A percentile compares a stretch with the other conserved stretches of the same genome.
phyloP scores from a whole-genome alignment of 495 filamentous ascomycete species.

The Aspergillus ostianus region DNA sequence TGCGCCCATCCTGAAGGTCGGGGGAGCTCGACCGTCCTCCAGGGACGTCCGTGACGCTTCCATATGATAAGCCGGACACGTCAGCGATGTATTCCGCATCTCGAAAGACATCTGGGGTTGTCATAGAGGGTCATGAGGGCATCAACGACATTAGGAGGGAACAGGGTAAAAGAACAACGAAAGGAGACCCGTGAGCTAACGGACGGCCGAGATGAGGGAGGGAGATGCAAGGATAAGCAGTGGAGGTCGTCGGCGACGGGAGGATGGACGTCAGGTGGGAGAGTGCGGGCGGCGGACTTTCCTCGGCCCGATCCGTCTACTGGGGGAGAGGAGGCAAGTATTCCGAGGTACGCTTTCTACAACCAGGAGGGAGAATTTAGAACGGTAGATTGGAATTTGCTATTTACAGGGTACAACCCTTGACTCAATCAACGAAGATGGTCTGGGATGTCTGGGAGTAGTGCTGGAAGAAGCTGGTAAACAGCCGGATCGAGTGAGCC shows the following conservation, averaged over 20 bases:
- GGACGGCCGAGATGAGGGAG: neutral
- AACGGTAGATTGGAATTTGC: neutral
- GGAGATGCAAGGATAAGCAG: constrained; percentile 4
- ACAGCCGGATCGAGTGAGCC: constrained; percentile 79
- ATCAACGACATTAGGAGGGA: constrained; percentile 25
- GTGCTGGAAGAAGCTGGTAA: constrained; percentile 81
- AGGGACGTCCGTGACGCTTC: constrained; percentile 27
- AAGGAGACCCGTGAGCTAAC: constrained; percentile 2
- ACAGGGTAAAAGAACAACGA: constrained; percentile 2
- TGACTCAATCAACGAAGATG: constrained; percentile 68
- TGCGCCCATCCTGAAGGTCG: constrained; percentile 30
- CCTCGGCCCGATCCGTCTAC: constrained; percentile 18
- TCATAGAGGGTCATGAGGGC: constrained; percentile 53
- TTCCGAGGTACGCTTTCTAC: neutral
- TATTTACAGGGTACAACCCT: neutral
- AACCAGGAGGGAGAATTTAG: neutral
- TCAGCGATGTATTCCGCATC: constrained; percentile 54
- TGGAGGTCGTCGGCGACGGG: neutral
- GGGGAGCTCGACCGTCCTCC: constrained; percentile 10
- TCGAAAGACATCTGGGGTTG: constrained; percentile 48
- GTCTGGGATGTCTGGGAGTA: constrained; percentile 76
- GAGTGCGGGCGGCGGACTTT: constrained; percentile 13
- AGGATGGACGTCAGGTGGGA: constrained; percentile 6
- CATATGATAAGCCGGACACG: constrained; percentile 44
- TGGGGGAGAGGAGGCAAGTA: neutral